Evolutionary conservation across 768 basidiomycete genomes (phyloP).

Genomic region (Coprinopsis sp.): DNA sequence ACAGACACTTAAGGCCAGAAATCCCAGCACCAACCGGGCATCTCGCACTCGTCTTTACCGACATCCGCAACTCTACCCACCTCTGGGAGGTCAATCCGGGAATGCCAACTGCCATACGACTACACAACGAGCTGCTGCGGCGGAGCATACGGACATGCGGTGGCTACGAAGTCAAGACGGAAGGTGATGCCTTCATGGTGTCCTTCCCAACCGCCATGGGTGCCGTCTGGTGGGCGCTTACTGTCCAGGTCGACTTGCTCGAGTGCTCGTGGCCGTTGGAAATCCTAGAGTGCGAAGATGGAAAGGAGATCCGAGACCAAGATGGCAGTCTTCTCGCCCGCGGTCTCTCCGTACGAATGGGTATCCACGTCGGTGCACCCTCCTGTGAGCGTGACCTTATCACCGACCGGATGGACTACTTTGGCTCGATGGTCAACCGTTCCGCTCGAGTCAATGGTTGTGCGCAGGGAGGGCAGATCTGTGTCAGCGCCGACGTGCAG

Average conservation of each 20-base stretch:
- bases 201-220: slow-evolving; percentile 88
- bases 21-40: slow-evolving; percentile 83
- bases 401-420: slow-evolving; percentile 96
- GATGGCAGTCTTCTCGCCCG: slow-evolving; percentile 69
- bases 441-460: slow-evolving; percentile 77
- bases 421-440: slow-evolving; percentile 94
- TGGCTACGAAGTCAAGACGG: slow-evolving; percentile 98
- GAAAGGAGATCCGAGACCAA: slow-evolving; percentile 68
- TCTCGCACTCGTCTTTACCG: slow-evolving; percentile 93
- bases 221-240: slow-evolving; percentile 87
- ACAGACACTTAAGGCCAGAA: slow-evolving; percentile 67
- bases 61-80: slow-evolving; percentile 94
- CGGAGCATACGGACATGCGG: slow-evolving; percentile 84
- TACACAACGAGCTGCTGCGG: slow-evolving; percentile 85
- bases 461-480: slow-evolving; percentile 91
- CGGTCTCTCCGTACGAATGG: slow-evolving; percentile 94
- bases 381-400: slow-evolving; percentile 89
- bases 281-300: slow-evolving; percentile 89
- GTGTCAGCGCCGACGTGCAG: slow-evolving; percentile 84
- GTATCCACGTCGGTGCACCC: slow-evolving; percentile 89
- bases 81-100: slow-evolving; percentile 95
- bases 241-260: slow-evolving; percentile 79
- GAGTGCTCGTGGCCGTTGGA: slow-evolving; percentile 88
- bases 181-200: slow-evolving; percentile 99
- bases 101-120: slow-evolving; percentile 88